Conservation (phyloP, 768 basidiomycete genomes). For the Exsudoporus frostii region DNA sequence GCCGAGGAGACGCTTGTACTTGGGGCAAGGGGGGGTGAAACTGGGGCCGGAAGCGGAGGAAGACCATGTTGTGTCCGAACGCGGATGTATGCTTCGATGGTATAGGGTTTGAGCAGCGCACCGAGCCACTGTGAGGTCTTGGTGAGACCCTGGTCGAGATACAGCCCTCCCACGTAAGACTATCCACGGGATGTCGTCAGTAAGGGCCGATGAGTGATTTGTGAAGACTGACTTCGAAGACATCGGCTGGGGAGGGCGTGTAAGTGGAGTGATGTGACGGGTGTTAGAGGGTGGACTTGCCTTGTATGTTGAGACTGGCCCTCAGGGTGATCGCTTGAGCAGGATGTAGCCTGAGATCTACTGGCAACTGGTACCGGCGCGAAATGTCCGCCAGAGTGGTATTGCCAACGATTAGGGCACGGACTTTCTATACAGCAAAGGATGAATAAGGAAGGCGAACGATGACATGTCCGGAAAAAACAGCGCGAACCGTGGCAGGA, state of each 20-base stretch:
- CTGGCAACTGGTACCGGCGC: slow-evolving; percentile 59
- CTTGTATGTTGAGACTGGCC: slow-evolving; percentile 71
- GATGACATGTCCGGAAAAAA: neutral
- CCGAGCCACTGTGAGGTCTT: slow-evolving; percentile 58
- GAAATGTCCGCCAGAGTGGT: slow-evolving; percentile 70
- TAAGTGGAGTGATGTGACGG: neutral
- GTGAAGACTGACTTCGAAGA: slow-evolving; percentile 61
- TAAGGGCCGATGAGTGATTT: neutral
- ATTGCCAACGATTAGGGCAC: slow-evolving; percentile 73
- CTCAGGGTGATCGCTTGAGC: slow-evolving; percentile 71
- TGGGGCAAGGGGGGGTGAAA: slow-evolving; percentile 19
- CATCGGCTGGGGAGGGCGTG: slow-evolving; percentile 50
- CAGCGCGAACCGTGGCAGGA: slow-evolving; percentile 54
- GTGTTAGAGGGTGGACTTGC: slow-evolving; percentile 34
- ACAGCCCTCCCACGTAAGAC: slow-evolving; percentile 81
- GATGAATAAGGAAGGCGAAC: too few relatives aligned
- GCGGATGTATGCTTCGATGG: slow-evolving; percentile 55
- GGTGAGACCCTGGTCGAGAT: slow-evolving; percentile 62
- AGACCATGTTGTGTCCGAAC: slow-evolving; percentile 69
- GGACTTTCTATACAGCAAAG: slow-evolving; percentile 58
- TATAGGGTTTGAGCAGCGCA: slow-evolving; percentile 61
- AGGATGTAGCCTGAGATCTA: slow-evolving; percentile 59
- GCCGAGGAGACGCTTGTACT: slow-evolving; percentile 20
- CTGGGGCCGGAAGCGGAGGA: slow-evolving; percentile 37
- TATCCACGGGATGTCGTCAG: slow-evolving; percentile 26